phyloP scores from a whole-genome alignment of 176 grass and related monocot genomes.

The Raddia distichophylla region DNA sequence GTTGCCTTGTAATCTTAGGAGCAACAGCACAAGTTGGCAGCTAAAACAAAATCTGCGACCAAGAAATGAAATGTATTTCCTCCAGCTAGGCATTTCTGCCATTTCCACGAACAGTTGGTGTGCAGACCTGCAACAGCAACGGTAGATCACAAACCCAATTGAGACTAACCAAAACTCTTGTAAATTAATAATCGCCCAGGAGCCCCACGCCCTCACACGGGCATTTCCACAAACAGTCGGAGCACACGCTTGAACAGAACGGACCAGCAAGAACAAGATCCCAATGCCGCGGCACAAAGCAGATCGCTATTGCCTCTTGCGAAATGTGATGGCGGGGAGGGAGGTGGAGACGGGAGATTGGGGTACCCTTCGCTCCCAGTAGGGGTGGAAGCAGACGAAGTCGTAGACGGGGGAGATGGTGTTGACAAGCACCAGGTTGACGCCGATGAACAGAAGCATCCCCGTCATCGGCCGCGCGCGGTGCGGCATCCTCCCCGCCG shows the following conservation, averaged over 20 bases:
- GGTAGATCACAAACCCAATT: too few species aligned
- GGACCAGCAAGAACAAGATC: neutral
- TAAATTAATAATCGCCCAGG: neutral
- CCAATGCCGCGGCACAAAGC: neutral
- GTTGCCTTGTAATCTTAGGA: too few species aligned
- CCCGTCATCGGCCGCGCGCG: slow-evolving; percentile 71
- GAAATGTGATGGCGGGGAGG: neutral
- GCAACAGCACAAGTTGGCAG: too few species aligned
- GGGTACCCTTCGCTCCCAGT: slow-evolving; percentile 86
- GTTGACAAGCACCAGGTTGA: slow-evolving; percentile 74
- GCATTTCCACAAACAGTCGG: slow-evolving; percentile 30
- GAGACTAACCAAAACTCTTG: neutral
- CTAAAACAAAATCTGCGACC: too few species aligned
- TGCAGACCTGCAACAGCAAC: too few species aligned
- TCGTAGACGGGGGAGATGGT: slow-evolving; percentile 87
- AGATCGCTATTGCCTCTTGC: neutral
- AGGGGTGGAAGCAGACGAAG: slow-evolving; percentile 86
- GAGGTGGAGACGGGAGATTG: neutral
- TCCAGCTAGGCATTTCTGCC: too few species aligned
- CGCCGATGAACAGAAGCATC: slow-evolving; percentile 73
- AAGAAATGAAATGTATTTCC: too few species aligned
- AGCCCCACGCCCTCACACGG: neutral
- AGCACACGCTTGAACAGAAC: neutral
- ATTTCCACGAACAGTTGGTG: too few species aligned
- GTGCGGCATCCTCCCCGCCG: slow-evolving; percentile 65